Base-by-base conservation (phyloP, 805 yeast species). In the Candida namnaoensis region DNA sequence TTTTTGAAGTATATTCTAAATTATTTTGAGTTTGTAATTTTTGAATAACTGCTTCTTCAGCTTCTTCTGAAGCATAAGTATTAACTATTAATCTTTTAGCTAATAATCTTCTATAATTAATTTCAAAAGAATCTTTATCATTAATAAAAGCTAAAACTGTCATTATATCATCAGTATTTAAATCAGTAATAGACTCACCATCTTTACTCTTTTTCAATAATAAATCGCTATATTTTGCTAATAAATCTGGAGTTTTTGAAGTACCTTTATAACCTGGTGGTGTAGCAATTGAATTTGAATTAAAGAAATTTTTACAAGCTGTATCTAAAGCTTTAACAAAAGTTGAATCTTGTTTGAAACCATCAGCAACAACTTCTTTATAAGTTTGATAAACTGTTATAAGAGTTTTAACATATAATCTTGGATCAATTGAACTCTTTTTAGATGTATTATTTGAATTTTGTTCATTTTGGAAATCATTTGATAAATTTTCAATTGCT, bases 111-210 rank as follows among this genome's bases (percentile, higher is more conserved):
- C 97, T 80, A 63, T 93, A 93, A 66, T 86, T 84, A 46, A 82
- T 83, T 65, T 93, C 98, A 64, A 93, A 95, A 35, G 93, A 86
- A 66, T 95, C 98, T 61, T 88, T 90, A 60, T 93, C 98, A 36
- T 86, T 88, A 44, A 95, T 73, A 58, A 85, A 91, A 56, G 81
- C 82, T 70, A 93, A 87, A 26, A 93, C 71, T 13, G 81, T 76
- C 85, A 91, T 86, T 52, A 93, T 75, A 54, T 90, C 93, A 51
- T 84, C 90, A 38, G 84, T 78, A 41, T 79, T 78, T 80, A 90
- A 78, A 56, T 82, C 91, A 44, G 69, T 66, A n/a, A 74, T 66
- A 13, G 74, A 69, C 47, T 82, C 90, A 0, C 74, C 65, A 44
- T 79, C 84, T 56, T 82, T 82, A 38, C 78, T 72, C 57, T 82